Base-by-base conservation (phyloP, 768 basidiomycete genomes). In the Termitomyces sp. region DNA sequence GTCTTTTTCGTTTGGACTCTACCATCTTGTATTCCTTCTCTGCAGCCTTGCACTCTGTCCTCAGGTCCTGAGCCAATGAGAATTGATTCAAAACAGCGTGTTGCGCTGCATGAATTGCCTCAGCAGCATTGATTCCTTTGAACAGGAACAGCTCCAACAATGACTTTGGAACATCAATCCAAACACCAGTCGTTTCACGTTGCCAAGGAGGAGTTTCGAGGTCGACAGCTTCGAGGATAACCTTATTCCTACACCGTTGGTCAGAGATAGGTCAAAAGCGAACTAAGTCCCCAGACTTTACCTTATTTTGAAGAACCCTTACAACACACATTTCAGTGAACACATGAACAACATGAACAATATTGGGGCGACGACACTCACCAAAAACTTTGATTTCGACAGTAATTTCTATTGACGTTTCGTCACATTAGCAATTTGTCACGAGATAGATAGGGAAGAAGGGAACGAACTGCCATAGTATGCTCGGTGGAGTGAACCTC, bases 51-150 rank as follows among this genome's bases (percentile, higher is more conserved):
- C 93, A 95, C 65, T 95, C 93, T 2, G 92, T 93, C 56, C 74
- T 78, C 34, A 94, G 66, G 54, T 92, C 90, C 30, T 76, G 73
- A 0, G 81, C 78, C 59, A 93, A 71, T 5, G 81, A 73, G 61
- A 91, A 92, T 41, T 82, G 79, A 62, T 91, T 93, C 58, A 95
- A 70, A 62, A 93, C 77, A 0, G 90, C 90, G 65, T 96, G 93
- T 60, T 86, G 77, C 2, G 93, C 92, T 5, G 90, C 80, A 64
- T 96, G 93, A 46, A 95, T 91, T 0, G 86, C 88, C 47, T 82
- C 92, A 0, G 92, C 90, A 0, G 83, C 77, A 56, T 85, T 81
- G 41, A 91, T 77, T 5, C 70, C 71, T 59, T 85, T 83, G 11
- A 60, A 58, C 12, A 69, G 68, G 65, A 93, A 73, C n/a, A 84